Evolutionary conservation across 345 rosid species (phyloP).

Genomic region (Rhizophora mangle): DNA sequence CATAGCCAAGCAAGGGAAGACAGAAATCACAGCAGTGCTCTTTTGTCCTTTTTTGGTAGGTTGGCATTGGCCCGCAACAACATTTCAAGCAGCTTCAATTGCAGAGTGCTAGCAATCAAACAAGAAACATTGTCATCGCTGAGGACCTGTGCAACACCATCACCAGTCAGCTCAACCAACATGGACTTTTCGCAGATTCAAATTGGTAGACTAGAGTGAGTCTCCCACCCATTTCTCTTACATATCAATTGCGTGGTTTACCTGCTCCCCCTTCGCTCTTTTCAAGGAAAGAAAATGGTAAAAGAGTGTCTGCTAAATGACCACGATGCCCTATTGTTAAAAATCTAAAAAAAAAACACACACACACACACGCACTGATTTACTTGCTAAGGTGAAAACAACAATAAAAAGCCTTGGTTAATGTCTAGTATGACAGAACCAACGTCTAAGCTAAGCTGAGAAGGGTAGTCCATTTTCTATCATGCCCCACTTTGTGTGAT

Average conservation of each 20-base stretch:
- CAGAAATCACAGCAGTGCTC: conserved; percentile 16
- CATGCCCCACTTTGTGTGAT: no score
- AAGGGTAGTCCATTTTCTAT: no score
- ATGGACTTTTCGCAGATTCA: conserved; percentile 72
- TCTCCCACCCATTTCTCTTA: not conserved
- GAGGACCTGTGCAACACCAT: conserved; percentile 13
- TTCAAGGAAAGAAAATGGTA: no score
- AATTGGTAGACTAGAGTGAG: conserved; percentile 53
- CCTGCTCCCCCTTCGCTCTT: not conserved
- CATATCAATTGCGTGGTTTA: not conserved
- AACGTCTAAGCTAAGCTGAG: no score
- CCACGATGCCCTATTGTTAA: no score
- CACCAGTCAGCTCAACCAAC: conserved; percentile 42
- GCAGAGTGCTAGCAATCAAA: conserved; percentile 66
- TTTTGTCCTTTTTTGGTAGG: conserved; percentile 30
- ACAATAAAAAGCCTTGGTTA: no score
- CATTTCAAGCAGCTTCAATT: conserved; percentile 38
- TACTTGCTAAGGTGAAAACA: no score
- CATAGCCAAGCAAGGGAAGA: not conserved
- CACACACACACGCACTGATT: no score
- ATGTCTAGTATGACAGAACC: no score
- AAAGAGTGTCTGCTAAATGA: no score
- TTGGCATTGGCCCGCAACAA: conserved; percentile 51
- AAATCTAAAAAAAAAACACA: no score
- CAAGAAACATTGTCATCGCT: conserved; percentile 31